phyloP scores from a whole-genome alignment of 495 filamentous ascomycete species.

The Penicillium riverlandense region DNA sequence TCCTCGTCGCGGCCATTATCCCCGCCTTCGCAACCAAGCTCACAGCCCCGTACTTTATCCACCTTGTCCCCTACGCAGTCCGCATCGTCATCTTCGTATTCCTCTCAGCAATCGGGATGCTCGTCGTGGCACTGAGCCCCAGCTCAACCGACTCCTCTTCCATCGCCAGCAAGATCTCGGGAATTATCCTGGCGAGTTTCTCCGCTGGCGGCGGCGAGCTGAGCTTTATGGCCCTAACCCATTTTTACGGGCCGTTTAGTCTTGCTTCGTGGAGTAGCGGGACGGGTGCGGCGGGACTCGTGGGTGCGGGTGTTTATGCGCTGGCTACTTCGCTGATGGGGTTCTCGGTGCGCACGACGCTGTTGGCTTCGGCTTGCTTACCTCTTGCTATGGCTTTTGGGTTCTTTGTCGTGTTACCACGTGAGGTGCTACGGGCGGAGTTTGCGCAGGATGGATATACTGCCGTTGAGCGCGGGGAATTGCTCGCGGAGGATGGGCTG shows the following conservation, averaged over 20 bases:
- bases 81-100: constrained; percentile 67
- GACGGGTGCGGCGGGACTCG: constrained; percentile 81
- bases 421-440: constrained; percentile 42
- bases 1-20: constrained; percentile 87
- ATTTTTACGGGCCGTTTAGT: constrained; percentile 87
- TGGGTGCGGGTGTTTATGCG: constrained; percentile 83
- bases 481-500: constrained; percentile 26
- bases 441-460: constrained; percentile 18
- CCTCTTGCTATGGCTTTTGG: constrained; percentile 75
- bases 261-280: constrained; percentile 90
- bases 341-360: constrained; percentile 59
- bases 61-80: constrained; percentile 68
- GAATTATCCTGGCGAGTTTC: constrained; percentile 78
- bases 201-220: constrained; percentile 81
- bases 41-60: constrained; percentile 87
- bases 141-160: constrained; percentile 48
- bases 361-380: constrained; percentile 70
- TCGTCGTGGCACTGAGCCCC: constrained; percentile 75
- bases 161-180: constrained; percentile 68
- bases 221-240: constrained; percentile 83
- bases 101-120: constrained; percentile 75
- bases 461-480: constrained; percentile 30
- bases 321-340: constrained; percentile 72
- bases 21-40: constrained; percentile 87
- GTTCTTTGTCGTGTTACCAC: constrained; percentile 77